phyloP scores from a whole-genome alignment of 805 yeast species.

The Torulaspora indica region DNA sequence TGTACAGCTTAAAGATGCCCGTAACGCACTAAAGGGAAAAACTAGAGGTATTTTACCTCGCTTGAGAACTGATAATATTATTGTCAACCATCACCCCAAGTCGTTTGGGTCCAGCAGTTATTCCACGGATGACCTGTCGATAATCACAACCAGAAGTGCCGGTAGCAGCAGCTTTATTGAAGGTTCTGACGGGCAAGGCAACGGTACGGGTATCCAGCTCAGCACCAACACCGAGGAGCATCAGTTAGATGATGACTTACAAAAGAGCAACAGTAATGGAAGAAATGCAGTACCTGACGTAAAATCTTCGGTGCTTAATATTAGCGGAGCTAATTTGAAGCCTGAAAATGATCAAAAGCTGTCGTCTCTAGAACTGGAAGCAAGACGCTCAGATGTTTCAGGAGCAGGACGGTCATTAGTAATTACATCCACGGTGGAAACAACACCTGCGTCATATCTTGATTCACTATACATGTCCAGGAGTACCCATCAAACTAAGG shows the following conservation, averaged over 20 bases:
- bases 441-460: conserved; percentile 1
- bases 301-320: not conserved
- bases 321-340: not conserved
- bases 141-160: not conserved
- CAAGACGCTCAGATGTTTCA: not conserved
- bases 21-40: not conserved
- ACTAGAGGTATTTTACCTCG: not conserved
- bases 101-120: not conserved
- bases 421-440: not conserved
- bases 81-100: not conserved
- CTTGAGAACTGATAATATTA: not conserved
- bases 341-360: not conserved
- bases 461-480: not conserved
- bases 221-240: not conserved
- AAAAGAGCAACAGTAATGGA: not conserved
- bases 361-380: not conserved
- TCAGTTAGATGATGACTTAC: not conserved
- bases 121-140: not conserved
- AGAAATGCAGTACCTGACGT: not conserved
- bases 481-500: not conserved
- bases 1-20: not conserved
- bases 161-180: not conserved
- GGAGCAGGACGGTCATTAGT: not conserved
- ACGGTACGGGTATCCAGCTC: not conserved
- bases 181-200: not conserved